Base-by-base conservation (phyloP, 805 yeast species). In the Candida mattraensis region DNA sequence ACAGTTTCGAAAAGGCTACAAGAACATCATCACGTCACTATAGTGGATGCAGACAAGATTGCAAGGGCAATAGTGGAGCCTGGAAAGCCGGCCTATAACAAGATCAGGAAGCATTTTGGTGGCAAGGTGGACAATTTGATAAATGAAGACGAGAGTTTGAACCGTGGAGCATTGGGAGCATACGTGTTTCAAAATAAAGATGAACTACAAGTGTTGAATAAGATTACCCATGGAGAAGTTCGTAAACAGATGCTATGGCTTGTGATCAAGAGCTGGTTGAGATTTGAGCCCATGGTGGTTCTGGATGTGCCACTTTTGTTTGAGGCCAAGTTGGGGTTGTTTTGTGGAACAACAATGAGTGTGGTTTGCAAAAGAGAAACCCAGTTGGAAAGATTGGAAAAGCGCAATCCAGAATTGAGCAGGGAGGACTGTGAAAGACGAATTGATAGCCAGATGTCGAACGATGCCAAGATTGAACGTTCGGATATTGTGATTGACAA, bases 251-350 rank as follows among this genome's bases (percentile, higher is more conserved):
- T 91, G 53, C 56, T 75, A 7, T 63, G 70, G 60, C 75, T 74
- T 47, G 63, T 87, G 1, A 23, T 82, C 2, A 40, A 47, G 33
- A 74, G 76, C 12, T 93, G 88, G 70, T 19, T 87, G 10, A 44
- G 56, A 7, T 77, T 87, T 10, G 54, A 76, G 28, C 58, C 67
- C 10, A 49, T 87, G 53, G 88, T 87, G 3, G 63, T 93, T 0
- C 60, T 93, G 31, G 99, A 93, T 53, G 91, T 94, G 3, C 99
- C 99, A 1, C 64, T 93, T 24, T 64, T 93, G 13, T 93, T 86
- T 59, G 99, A 93, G 58, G 72, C 87, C 22, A 76, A 78, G 2
- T 66, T 91, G 47, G 79, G 87, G 53, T 50, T 56, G 29, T 62
- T 82, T 16, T 91, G 98, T 56, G 95, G 93, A 0, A 55, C 66